Base-by-base conservation (phyloP, 1,284 basidiomycete genomes). In the Vanrija humicola region DNA sequence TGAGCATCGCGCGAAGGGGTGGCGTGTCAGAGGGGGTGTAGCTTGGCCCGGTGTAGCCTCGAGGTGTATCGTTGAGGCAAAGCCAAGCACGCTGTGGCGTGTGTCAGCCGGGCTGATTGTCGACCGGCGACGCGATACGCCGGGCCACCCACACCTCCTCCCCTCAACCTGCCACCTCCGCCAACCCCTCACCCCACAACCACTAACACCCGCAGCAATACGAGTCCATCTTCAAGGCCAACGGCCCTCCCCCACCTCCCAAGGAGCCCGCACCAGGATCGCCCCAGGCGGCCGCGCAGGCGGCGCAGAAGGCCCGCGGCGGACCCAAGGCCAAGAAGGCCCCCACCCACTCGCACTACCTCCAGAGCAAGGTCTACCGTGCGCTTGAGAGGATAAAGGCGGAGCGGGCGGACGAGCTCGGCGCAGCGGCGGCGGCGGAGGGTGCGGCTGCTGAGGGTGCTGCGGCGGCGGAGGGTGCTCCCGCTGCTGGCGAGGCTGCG, bases 321-420 rank as follows among this genome's bases (percentile, higher is more conserved):
- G 45, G 52, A 34, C n/a, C 47, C 29, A 59, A 53, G 54, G 38
- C 59, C 34, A 62, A 66, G 55, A 70, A 70, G 63, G 64, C 61
- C 18, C 64, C 69, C 19, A 68, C 70, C 48, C 69, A 90, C 74
- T 90, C 89, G 38, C 89, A 92, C 76, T 98, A 98, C 78, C 81
- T 98, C 25, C 94, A 97, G 74, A 94, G 90, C 55, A 99, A 99
- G 79, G 89, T 99, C 19, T 86, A 93, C 46, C 85, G 95, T 47
- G 95, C 96, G 19, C 84, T 87, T 56, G 93, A 98, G 78, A 85
- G 96, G 76, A 87, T 98, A 70, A 72, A 74, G 65, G 75, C 73
- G 21, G 76, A 77, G 63, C 59, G 56, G n/a, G 61, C 52, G 4
- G 47, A 43, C 21, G 55, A 59, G 59, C 40, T 46, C 16, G 42